phyloP scores from a whole-genome alignment of 164 flowering plant species.

The Nymphaea colorata region DNA sequence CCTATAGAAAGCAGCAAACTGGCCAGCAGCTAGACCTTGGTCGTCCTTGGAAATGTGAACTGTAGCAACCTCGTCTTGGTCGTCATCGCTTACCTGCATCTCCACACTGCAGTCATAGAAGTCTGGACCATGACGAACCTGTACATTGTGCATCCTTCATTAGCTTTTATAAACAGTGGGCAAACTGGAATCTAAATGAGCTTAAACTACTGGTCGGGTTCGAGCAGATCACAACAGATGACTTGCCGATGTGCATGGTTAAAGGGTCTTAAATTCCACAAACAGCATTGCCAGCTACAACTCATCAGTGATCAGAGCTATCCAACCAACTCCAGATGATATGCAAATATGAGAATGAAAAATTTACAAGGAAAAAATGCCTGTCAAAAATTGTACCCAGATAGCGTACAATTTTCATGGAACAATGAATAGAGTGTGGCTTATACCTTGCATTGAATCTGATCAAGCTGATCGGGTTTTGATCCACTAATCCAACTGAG shows the following conservation, averaged over 20 bases:
- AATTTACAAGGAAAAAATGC: too few species aligned
- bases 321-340: neutral
- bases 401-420: too few species aligned
- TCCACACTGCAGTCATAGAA: slow-evolving; percentile 54
- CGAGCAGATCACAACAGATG: too few species aligned
- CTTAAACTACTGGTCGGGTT: too few species aligned
- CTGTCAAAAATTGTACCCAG: too few species aligned
- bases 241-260: too few species aligned
- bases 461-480: slow-evolving; percentile 32
- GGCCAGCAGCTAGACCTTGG: slow-evolving; percentile 97
- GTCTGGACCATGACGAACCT: slow-evolving; percentile 95
- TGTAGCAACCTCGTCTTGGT: slow-evolving; percentile 31
- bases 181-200: too few species aligned
- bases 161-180: neutral
- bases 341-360: too few species aligned
- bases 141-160: slow-evolving; percentile 9
- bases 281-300: neutral
- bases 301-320: too few species aligned
- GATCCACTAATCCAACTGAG: slow-evolving; percentile 61
- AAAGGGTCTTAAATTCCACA: neutral
- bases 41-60: slow-evolving; percentile 71
- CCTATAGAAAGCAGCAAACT: slow-evolving; percentile 79
- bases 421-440: neutral
- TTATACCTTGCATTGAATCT: slow-evolving; percentile 76
- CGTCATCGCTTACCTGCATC: slow-evolving; percentile 30